Evolutionary conservation across 176 grass and related monocot genomes (phyloP).

Genomic region (Ensete ventricosum): DNA sequence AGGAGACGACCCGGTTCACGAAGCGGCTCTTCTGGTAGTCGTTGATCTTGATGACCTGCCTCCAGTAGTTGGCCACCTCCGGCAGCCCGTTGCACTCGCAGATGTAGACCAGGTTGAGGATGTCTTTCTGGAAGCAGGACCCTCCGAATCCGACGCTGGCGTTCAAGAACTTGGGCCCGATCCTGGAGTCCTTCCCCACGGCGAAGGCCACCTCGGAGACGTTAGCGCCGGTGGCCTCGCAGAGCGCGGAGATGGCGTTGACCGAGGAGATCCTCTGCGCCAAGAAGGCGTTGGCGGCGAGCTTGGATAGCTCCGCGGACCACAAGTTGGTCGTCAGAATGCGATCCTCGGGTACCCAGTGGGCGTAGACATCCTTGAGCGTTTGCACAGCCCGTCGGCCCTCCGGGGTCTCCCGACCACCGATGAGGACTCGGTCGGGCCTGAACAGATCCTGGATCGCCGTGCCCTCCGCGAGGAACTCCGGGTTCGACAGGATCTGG

Average conservation of each 20-base stretch:
- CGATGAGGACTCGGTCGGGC: slow-evolving; percentile 51
- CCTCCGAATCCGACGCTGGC: slow-evolving; percentile 57
- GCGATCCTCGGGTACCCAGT: slow-evolving; percentile 52
- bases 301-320: slow-evolving; percentile 58
- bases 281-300: slow-evolving; percentile 61
- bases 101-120: slow-evolving; percentile 61
- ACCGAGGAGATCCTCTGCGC: slow-evolving; percentile 34
- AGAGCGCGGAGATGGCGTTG: slow-evolving; percentile 51
- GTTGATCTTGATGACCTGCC: slow-evolving; percentile 61
- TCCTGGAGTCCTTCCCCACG: slow-evolving; percentile 49
- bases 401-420: slow-evolving; percentile 51
- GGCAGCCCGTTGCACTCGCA: slow-evolving; percentile 57
- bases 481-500: slow-evolving; percentile 65
- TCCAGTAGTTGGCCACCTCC: slow-evolving; percentile 55
- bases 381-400: slow-evolving; percentile 43
- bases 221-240: slow-evolving; percentile 54
- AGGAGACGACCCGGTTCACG: slow-evolving; percentile 54
- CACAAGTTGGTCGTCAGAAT: slow-evolving; percentile 58
- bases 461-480: slow-evolving; percentile 58
- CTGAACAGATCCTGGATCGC: slow-evolving; percentile 54
- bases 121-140: slow-evolving; percentile 67
- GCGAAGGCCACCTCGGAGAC: slow-evolving; percentile 36
- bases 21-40: slow-evolving; percentile 66
- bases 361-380: slow-evolving; percentile 51
- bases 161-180: slow-evolving; percentile 52